Base-by-base conservation (phyloP, 2,329 filamentous ascomycete species). In the Paecilomyces sp. region DNA sequence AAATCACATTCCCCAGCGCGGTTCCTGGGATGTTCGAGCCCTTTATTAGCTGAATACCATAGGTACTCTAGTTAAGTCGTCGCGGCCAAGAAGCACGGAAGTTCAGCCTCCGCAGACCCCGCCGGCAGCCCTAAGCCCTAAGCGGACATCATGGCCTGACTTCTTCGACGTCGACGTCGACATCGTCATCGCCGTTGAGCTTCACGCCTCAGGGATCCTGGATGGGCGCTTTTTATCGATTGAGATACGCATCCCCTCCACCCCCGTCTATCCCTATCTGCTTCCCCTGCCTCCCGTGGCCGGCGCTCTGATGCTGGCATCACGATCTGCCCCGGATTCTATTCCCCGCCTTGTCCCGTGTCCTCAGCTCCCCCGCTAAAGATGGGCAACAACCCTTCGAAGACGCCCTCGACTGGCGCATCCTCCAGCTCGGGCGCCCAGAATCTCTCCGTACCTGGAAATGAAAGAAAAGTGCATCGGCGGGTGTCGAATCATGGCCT, bases 371-470 rank as follows among this genome's bases (percentile, higher is more conserved):
- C 53, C 69, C 66, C 68, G 62, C 68, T 65, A 65, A 69, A 68
- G 63, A 80, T 81, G 79, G 79, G 79, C 65, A 80, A 80, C 69
- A 77, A 74, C 69, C 75, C 77, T 68, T 80, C 76, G 64, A 80
- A 79, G 67, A 66, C 72, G 62, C 72, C 73, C 57, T 65, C 67
- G 9, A 47, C 41, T 59, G 69, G 69, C 63, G 70, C 72, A 59
- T 65, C 63, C 57, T 67, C 69, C 30, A 59, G 58, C 61, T 64
- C 65, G 61, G 68, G 65, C 58, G 65, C 69, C 61, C 58, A 69
- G 33, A 58, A 63, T 60, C 65, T 66, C 54, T 58, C 65, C 58
- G 65, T 62, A 50, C 65, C 69, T 36, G 34, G 66, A 28, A 61
- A 64, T 60, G 76, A 79, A 52, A 74, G 68, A 59, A 77, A 71